These are phyloP conservation scores for Diaporthe longicolla DNA, from an alignment of 2,329 filamentous ascomycete species.

Conservation along the genomic window DNA sequence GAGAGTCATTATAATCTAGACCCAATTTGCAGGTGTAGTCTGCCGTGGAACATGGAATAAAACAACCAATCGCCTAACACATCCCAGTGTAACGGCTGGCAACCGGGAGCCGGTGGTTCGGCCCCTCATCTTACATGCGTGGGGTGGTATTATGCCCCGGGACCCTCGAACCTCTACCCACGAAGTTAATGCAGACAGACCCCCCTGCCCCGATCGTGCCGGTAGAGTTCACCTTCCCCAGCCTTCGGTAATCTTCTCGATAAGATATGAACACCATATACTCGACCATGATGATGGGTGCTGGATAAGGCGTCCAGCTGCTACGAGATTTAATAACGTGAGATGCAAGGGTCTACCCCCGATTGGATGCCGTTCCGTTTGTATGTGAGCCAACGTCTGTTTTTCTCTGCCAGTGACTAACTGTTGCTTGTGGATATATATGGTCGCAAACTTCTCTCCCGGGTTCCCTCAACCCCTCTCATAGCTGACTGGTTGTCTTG, in stretches of 20 bases:
- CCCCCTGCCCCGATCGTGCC: constrained; percentile 16
- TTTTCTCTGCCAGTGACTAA: too few relatives aligned
- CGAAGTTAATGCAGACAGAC: constrained; percentile 16
- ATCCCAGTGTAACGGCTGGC: neutral
- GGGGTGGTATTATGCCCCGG: neutral
- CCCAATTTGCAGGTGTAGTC: neutral
- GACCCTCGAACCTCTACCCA: neutral
- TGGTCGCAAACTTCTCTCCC: neutral
- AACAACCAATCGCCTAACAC: neutral
- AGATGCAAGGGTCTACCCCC: neutral
- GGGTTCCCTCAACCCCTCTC: neutral
- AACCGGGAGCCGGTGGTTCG: neutral
- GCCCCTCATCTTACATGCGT: neutral
- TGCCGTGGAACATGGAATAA: neutral
- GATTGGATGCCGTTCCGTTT: neutral
- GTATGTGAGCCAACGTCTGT: neutral
- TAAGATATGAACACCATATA: neutral
- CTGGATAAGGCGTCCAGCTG: neutral
- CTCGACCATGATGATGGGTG: neutral
- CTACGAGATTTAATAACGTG: constrained; percentile 34
- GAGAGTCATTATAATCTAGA: neutral
- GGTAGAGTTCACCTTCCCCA: neutral
- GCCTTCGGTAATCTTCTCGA: neutral
- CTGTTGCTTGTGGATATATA: constrained; percentile 9
- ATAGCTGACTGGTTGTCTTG: neutral